Conservation (phyloP, 305 asterid species). For the Fraxinus paxiana region DNA sequence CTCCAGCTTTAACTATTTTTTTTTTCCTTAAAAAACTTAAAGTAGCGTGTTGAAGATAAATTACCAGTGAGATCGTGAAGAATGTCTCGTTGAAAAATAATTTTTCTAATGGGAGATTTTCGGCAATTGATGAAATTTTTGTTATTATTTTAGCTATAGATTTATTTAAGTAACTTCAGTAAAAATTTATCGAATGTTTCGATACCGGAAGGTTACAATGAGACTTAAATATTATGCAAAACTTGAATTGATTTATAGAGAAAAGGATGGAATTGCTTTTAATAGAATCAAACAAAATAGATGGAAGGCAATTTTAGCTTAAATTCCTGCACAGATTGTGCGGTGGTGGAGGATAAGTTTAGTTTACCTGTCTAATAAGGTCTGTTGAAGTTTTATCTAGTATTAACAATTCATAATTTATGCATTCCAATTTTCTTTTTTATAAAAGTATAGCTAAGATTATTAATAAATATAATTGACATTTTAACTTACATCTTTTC, state of each 20-base stretch:
- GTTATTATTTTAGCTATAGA: too few relatives aligned
- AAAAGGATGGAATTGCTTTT: not conserved
- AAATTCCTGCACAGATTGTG: not conserved
- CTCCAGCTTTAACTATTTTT: not conserved
- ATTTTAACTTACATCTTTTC: not conserved
- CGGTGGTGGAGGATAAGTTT: not conserved
- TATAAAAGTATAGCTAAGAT: not conserved
- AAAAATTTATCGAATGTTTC: too few relatives aligned
- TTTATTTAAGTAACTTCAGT: too few relatives aligned
- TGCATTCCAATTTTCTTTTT: not conserved
- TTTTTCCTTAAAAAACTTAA: not conserved
- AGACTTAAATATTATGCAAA: not conserved
- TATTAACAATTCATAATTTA: not conserved
- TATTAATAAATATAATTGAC: not conserved
- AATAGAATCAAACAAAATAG: not conserved
- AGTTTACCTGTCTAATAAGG: not conserved
- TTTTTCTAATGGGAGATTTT: too few relatives aligned
- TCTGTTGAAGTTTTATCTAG: not conserved
- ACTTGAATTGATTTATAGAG: not conserved
- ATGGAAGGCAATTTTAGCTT: not conserved
- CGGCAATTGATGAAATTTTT: too few relatives aligned
- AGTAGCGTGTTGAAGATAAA: too few relatives aligned
- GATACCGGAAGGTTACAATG: too few relatives aligned
- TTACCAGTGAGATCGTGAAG: too few relatives aligned
- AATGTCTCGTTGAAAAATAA: too few relatives aligned